Evolutionary conservation across 176 grass and related monocot species (phyloP).

Genomic region (Hyparrhenia diplandra): DNA sequence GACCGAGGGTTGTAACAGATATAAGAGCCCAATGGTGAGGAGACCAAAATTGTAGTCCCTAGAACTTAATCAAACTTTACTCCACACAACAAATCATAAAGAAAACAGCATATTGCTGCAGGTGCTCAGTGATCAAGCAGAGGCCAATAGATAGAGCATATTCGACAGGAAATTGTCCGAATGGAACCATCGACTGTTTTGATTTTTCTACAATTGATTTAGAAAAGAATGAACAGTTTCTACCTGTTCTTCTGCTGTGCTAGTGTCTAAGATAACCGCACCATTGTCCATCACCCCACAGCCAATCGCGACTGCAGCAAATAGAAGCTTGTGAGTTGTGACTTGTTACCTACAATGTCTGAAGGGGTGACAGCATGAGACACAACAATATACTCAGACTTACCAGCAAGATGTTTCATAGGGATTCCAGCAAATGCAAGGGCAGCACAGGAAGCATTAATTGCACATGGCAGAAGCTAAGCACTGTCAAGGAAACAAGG

Average conservation of each 20-base stretch:
- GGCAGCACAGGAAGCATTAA: conserved; percentile 84
- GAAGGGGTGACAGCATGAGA: not conserved
- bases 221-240: not conserved
- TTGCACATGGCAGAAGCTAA: conserved; percentile 92
- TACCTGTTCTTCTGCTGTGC: conserved; percentile 81
- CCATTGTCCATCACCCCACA: conserved; percentile 68
- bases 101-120: not conserved
- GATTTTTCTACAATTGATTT: no score
- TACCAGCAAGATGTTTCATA: conserved; percentile 89
- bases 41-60: not conserved
- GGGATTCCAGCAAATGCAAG: conserved; percentile 79
- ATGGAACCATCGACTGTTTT: not conserved
- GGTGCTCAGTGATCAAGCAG: not conserved
- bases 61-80: not conserved
- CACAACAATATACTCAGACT: conserved; percentile 10
- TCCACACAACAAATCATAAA: not conserved
- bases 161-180: not conserved
- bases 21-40: not conserved
- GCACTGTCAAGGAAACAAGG: conserved; percentile 63
- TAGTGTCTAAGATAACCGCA: conserved; percentile 72
- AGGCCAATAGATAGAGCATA: not conserved
- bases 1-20: not conserved
- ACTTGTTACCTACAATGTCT: conserved; percentile 10
- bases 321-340: conserved; percentile 36
- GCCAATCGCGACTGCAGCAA: conserved; percentile 68